Conservation (phyloP, 2,329 filamentous ascomycete species). For the Colletotrichum destructivum region DNA sequence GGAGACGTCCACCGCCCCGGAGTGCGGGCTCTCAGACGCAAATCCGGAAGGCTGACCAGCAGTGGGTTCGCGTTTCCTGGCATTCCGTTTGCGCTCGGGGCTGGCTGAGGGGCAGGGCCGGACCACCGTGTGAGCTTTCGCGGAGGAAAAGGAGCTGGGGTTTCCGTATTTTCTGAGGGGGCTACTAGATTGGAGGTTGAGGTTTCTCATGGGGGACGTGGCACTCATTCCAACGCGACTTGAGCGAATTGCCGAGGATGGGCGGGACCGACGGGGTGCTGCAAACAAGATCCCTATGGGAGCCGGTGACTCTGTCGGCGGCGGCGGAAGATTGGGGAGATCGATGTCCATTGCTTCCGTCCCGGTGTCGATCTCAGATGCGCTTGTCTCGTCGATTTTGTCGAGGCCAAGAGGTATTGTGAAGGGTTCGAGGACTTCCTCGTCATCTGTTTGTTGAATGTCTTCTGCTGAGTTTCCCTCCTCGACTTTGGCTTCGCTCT, state of each 20-base stretch:
- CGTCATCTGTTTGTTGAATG: neutral
- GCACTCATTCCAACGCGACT: neutral
- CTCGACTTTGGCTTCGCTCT: neutral
- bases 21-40: too few species aligned
- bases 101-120: neutral
- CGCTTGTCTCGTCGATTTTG: conserved; percentile 7
- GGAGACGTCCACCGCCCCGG: neutral
- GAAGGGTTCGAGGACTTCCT: conserved; percentile 16
- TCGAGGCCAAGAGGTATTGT: conserved; percentile 22
- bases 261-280: neutral
- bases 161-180: conserved; percentile 3
- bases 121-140: neutral
- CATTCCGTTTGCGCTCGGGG: neutral
- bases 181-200: conserved; percentile 27
- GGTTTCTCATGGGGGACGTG: conserved; percentile 9
- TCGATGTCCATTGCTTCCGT: conserved; percentile 16
- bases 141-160: neutral
- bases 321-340: conserved; percentile 6
- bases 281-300: neutral
- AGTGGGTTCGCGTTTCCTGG: neutral
- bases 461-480: neutral
- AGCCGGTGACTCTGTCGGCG: neutral
- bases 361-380: conserved; percentile 2
- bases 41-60: too few species aligned
- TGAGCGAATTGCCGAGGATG: neutral